These are phyloP conservation scores for Verticillium klebahnii DNA, from an alignment of 2,329 filamentous ascomycete species.

Conservation along the genomic window DNA sequence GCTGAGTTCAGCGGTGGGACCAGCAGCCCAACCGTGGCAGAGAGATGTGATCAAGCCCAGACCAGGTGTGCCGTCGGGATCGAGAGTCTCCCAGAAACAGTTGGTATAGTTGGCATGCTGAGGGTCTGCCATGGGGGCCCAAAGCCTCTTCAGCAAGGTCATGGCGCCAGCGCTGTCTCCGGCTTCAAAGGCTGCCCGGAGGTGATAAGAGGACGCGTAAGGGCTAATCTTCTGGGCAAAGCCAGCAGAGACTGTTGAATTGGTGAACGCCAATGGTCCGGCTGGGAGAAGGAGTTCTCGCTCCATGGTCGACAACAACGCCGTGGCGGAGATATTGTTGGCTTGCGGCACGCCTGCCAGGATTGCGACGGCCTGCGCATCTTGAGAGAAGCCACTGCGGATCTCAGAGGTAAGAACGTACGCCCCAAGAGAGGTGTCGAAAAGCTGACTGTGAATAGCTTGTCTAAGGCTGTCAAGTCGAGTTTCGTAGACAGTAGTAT, in stretches of 20 bases:
- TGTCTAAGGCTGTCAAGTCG: conserved; percentile 18
- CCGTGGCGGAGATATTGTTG: conserved; percentile 10
- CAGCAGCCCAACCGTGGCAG: conserved; percentile 27
- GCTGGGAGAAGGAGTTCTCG: conserved; percentile 7
- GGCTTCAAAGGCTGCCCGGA: conserved; percentile 20
- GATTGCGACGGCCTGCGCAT: conserved; percentile 26
- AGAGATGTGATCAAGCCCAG: conserved; percentile 21
- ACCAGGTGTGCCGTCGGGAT: conserved; percentile 17
- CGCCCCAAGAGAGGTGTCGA: conserved; percentile 17
- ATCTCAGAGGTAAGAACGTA: conserved; percentile 15
- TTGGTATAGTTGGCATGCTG: conserved; percentile 21
- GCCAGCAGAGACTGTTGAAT: conserved; percentile 5
- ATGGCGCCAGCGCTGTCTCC: conserved; percentile 5
- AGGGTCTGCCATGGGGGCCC: conserved; percentile 21
- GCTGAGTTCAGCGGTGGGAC: conserved; percentile 25
- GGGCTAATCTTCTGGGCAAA: conserved; percentile 20
- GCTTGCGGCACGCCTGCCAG: conserved; percentile 18
- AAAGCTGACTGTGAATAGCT: conserved; percentile 19
- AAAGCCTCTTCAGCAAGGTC: conserved; percentile 16
- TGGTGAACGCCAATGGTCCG: conserved; percentile 18
- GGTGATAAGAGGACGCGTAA: conserved; percentile 23
- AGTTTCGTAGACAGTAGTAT: conserved; percentile 14
- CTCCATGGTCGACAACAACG: conserved; percentile 13
- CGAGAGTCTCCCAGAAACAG: conserved; percentile 24
- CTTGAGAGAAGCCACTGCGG: conserved; percentile 19